Conservation (phyloP, 495 filamentous ascomycete genomes). For the Chaetomium tenue region DNA sequence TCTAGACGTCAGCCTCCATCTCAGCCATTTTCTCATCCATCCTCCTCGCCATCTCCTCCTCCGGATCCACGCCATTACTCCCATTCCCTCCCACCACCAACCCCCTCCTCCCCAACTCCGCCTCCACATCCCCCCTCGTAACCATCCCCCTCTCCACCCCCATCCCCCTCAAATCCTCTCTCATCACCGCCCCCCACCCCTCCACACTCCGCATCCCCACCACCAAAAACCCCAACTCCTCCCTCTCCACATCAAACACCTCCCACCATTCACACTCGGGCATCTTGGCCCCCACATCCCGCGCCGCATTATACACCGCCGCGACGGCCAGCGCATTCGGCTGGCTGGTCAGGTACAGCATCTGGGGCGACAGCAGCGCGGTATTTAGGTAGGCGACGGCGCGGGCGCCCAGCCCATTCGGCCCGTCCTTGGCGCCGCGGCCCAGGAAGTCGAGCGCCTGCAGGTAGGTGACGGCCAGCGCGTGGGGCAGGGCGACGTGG, state of each 20-base stretch:
- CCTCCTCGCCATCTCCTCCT: slow-evolving; percentile 59
- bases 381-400: slow-evolving; percentile 78
- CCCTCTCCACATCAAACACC: slow-evolving; percentile 94
- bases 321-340: slow-evolving; percentile 81
- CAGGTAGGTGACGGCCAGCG: slow-evolving; percentile 87
- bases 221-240: slow-evolving; percentile 91
- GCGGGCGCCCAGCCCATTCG: slow-evolving; percentile 54
- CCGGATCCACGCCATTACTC: slow-evolving; percentile 53
- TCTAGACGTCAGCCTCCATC: slow-evolving; percentile 26
- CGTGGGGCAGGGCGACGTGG: slow-evolving; percentile 79
- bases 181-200: slow-evolving; percentile 58
- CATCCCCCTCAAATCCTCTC: slow-evolving; percentile 33
- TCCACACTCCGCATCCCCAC: slow-evolving; percentile 80
- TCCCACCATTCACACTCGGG: slow-evolving; percentile 92
- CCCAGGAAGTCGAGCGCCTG: slow-evolving; percentile 71
- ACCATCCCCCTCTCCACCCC: slow-evolving; percentile 46
- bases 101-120: slow-evolving; percentile 47
- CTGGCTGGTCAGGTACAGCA: slow-evolving; percentile 89
- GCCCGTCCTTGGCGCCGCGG: slow-evolving; percentile 49
- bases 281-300: slow-evolving; percentile 72
- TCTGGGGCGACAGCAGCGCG: slow-evolving; percentile 78
- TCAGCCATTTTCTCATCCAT: slow-evolving; percentile 55
- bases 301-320: slow-evolving; percentile 83
- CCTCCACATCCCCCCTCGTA: slow-evolving; percentile 36
- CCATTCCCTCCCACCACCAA: slow-evolving; percentile 37